Evolutionary conservation across 129 eudicot species (phyloP), one percentile per base, ranked within the genome.

Genomic region (Flaveria bidentis): DNA sequence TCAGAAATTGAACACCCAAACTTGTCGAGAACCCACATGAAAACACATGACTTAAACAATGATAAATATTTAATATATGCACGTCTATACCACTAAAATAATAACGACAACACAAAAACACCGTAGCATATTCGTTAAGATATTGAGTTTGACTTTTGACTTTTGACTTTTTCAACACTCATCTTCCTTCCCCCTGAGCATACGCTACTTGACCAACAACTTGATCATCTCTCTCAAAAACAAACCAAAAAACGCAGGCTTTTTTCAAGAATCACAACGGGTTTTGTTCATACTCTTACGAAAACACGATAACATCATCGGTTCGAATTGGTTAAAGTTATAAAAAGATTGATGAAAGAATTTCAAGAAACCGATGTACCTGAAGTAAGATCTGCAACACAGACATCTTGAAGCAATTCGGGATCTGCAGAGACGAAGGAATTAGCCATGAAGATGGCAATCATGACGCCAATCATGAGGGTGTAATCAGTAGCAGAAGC

Each of bases 381-480:
- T 46, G 95, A 84, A 5, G 87, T 16, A 74, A 78, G 84, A 89
- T 89, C 95, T 46, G 95, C 95, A 45, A 89, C 95, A 77, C 95
- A 89, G 26, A 89, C 69, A 61, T 89, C 95, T 81, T 89, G 96
- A 78, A 89, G 96, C 91, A 78, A 69, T 17, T 89, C 96, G 9
- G 89, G 88, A 83, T 89, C 96, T 8, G 87, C 89, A 51, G 82
- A 85, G 6, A 83, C 80, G 1, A 42, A 72, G 39, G 57, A 50
- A 75, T 9, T 45, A 8, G 17, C 60, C 65, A 50, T 33, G 9
- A 74, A 74, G 46, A 74, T 60, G 30, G 47, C 13, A 16, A 61
- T 61, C 26, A 74, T 74, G 18, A 74, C 18, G 57, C 69, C 23
- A 58, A 73, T 61, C 69, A 61, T 33, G 4, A 74, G 22, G 5